These are phyloP conservation scores for Piper longum DNA, from an alignment of 164 flowering plant species.

Conservation along the genomic window DNA sequence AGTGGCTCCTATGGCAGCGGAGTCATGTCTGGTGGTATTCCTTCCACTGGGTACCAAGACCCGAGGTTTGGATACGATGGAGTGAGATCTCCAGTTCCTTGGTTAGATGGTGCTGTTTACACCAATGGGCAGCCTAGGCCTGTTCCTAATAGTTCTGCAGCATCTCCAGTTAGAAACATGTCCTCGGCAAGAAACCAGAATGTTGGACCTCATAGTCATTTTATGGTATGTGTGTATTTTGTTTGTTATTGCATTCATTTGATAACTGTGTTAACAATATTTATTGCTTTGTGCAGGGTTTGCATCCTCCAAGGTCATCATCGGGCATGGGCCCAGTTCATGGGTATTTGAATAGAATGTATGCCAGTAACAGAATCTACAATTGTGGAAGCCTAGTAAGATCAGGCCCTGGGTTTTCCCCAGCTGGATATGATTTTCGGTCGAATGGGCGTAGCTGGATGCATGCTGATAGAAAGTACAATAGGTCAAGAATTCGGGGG, in stretches of 20 bases:
- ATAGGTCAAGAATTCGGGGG: constrained; percentile 38
- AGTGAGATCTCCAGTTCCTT: constrained; percentile 21
- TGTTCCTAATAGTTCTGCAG: constrained; percentile 15
- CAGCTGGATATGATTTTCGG: constrained; percentile 21
- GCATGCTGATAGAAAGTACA: constrained; percentile 47
- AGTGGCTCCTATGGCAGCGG: constrained; percentile 40
- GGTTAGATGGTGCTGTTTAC: constrained; percentile 34
- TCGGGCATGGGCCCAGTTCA: constrained; percentile 13
- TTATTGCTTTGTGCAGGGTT: constrained; percentile 6
- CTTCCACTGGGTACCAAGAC: constrained; percentile 46
- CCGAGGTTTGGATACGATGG: constrained; percentile 39
- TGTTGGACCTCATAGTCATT: constrained; percentile 28
- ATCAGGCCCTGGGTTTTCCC: constrained; percentile 21
- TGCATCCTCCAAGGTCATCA: constrained; percentile 15
- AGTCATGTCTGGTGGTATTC: constrained; percentile 22
- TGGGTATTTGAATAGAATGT: constrained; percentile 33
- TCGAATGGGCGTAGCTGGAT: constrained; percentile 45
- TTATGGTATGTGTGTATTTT: constrained; percentile 26
- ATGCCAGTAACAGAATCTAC: constrained; percentile 30
- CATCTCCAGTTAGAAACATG: constrained; percentile 20
- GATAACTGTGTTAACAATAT: not conserved
- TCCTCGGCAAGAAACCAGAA: constrained; percentile 38
- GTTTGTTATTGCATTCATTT: not conserved
- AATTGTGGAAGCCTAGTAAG: constrained; percentile 25
- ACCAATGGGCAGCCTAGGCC: constrained; percentile 33